phyloP scores from a whole-genome alignment of 768 basidiomycete species.

The Kondoa subrosea region DNA sequence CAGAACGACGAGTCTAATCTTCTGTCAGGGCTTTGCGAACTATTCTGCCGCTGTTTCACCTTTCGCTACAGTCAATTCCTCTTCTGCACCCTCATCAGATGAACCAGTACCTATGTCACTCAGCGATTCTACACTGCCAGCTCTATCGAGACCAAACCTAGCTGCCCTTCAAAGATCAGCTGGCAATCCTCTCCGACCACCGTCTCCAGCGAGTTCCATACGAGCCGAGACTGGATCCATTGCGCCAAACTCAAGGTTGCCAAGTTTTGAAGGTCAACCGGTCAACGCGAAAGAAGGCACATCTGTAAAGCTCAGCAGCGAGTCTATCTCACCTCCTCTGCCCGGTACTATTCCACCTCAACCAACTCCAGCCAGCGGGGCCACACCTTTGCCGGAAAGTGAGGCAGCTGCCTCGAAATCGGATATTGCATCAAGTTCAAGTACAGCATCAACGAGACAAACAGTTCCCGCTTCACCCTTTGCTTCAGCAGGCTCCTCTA shows the following conservation, averaged over 20 bases:
- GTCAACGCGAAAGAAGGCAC: neutral
- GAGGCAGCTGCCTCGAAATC: no score
- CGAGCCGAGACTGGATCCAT: neutral
- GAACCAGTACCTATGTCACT: conserved; percentile 14
- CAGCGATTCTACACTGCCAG: neutral
- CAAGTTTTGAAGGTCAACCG: neutral
- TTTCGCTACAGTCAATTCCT: neutral
- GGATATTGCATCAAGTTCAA: no score
- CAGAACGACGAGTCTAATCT: no score
- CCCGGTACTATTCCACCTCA: neutral
- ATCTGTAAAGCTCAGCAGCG: neutral
- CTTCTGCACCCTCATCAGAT: neutral
- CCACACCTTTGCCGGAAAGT: neutral
- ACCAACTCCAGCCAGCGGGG: conserved; percentile 1
- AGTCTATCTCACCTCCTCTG: neutral
- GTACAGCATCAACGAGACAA: neutral
- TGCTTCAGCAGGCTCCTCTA: neutral
- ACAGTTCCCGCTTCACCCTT: neutral
- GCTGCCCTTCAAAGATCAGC: neutral
- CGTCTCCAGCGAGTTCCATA: conserved; percentile 1
- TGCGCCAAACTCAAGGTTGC: neutral
- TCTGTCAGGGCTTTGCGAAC: neutral
- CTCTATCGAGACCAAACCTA: neutral
- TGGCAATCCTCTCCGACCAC: neutral
- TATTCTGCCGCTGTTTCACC: neutral